Percentiles rank a stretch among this genome's conserved stretches.
These are phyloP conservation scores for Cladochytrium replicatum DNA, from an alignment of 192 early-diverging fungal genomes.

Conservation along the genomic window DNA sequence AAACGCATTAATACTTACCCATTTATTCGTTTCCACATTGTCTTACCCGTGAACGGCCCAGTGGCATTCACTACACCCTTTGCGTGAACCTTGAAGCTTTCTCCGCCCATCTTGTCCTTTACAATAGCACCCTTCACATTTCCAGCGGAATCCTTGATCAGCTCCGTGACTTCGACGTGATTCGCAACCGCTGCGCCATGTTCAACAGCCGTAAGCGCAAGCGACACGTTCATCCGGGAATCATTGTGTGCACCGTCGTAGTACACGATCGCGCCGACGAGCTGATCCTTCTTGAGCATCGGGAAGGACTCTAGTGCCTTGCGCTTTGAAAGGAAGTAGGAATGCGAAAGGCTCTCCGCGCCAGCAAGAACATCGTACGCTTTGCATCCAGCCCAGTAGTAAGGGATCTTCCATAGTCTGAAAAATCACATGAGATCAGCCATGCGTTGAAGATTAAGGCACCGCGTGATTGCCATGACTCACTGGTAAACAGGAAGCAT, in stretches of 20 bases:
- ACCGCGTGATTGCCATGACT: conserved; percentile 5
- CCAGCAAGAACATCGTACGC: conserved; percentile 86
- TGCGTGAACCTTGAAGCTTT: conserved; percentile 72
- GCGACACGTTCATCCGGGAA: conserved; percentile 89
- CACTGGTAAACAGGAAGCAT: conserved; percentile 89
- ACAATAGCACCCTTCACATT: conserved; percentile 74
- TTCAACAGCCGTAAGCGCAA: conserved; percentile 79
- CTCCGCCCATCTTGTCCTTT: conserved; percentile 75
- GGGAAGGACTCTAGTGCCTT: conserved; percentile 93
- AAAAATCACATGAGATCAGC: no score
- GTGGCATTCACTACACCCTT: conserved; percentile 95
- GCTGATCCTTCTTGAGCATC: conserved; percentile 77
- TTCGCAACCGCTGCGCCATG: conserved; percentile 90
- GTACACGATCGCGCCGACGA: conserved; percentile 90
- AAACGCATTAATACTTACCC: no score
- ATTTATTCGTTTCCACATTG: no score
- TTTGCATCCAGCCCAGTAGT: conserved; percentile 94
- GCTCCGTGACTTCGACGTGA: conserved; percentile 77
- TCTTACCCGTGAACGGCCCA: conserved; percentile 55
- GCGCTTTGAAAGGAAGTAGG: conserved; percentile 72
- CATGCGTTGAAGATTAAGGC: not conserved
- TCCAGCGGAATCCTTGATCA: no score
- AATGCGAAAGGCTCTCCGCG: conserved; percentile 63
- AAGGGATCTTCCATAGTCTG: conserved; percentile 93
- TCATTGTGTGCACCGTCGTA: conserved; percentile 99